phyloP scores from a whole-genome alignment of 257 asterid species.

The Solanum tarijense region DNA sequence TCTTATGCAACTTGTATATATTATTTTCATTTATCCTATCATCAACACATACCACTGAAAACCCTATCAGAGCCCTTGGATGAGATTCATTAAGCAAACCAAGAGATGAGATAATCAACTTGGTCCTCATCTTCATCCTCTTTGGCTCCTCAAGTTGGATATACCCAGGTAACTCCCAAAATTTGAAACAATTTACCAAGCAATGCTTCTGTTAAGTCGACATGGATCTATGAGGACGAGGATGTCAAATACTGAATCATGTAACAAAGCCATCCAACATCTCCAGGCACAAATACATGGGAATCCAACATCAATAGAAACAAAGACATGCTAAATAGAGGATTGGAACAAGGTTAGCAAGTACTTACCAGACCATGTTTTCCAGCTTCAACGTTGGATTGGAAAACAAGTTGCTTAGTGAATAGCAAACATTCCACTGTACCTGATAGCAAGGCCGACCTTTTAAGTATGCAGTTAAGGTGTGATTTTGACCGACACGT shows the following conservation, averaged over 20 bases:
- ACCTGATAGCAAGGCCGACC: constrained; percentile 41
- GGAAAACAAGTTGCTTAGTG: constrained; percentile 80
- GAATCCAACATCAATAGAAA: neutral
- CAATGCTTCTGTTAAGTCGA: neutral
- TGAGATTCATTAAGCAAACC: neutral
- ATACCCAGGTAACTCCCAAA: neutral
- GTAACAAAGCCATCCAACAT: neutral
- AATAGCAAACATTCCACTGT: constrained; percentile 95
- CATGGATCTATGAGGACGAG: neutral
- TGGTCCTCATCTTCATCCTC: neutral
- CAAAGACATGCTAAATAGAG: neutral
- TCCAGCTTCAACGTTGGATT: constrained; percentile 57
- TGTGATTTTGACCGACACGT: neutral
- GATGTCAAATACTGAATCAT: neutral
- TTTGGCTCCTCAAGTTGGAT: neutral
- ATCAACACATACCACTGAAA: neutral
- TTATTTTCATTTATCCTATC: neutral
- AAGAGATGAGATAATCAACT: neutral
- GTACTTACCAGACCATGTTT: constrained; percentile 71
- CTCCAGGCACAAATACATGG: neutral
- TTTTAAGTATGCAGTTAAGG: neutral
- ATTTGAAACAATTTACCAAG: neutral
- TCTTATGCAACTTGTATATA: neutral
- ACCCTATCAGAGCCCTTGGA: neutral
- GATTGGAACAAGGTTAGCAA: neutral